Conservation (phyloP, 2,329 filamentous ascomycete species). For the Mycosphaerelloides madeirae region DNA sequence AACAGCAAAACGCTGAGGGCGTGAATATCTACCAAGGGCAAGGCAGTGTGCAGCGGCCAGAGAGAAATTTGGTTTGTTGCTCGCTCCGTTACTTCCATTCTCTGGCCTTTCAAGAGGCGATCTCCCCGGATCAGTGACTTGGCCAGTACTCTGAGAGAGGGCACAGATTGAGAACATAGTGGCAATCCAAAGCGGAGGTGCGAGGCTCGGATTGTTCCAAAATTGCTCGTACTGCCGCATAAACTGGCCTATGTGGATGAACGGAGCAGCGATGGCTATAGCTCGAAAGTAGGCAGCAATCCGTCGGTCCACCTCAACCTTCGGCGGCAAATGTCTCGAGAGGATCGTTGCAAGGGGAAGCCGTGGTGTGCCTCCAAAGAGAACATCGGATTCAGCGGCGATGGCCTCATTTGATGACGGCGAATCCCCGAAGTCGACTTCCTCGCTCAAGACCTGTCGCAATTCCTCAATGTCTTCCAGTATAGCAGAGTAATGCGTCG, state of each 20-base stretch:
- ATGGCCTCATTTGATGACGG: slow-evolving; percentile 1
- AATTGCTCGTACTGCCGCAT: slow-evolving; percentile 38
- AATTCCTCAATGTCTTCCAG: slow-evolving; percentile 15
- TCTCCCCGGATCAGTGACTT: neutral
- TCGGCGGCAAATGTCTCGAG: slow-evolving; percentile 7
- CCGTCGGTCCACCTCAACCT: slow-evolving; percentile 9
- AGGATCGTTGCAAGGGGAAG: slow-evolving; percentile 7
- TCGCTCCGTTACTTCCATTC: neutral
- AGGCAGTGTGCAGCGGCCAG: slow-evolving; percentile 11
- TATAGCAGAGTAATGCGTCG: slow-evolving; percentile 17
- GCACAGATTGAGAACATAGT: slow-evolving; percentile 37
- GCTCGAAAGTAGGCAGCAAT: slow-evolving; percentile 14
- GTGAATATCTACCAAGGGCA: slow-evolving; percentile 9
- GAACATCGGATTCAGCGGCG: slow-evolving; percentile 9
- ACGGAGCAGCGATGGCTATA: slow-evolving; percentile 13
- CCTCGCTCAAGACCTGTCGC: slow-evolving; percentile 8
- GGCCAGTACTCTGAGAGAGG: slow-evolving; percentile 9
- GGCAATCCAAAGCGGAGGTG: slow-evolving; percentile 42
- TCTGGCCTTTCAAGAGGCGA: neutral
- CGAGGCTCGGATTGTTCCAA: slow-evolving; percentile 37
- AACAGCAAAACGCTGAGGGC: slow-evolving; percentile 10
- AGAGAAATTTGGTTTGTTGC: slow-evolving; percentile 2
- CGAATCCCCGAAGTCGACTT: neutral
- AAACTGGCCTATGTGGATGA: slow-evolving; percentile 13
- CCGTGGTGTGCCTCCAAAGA: slow-evolving; percentile 9